Evolutionary conservation across 2,329 filamentous ascomycete species (phyloP).

Genomic region (Xylaria arbuscula): DNA sequence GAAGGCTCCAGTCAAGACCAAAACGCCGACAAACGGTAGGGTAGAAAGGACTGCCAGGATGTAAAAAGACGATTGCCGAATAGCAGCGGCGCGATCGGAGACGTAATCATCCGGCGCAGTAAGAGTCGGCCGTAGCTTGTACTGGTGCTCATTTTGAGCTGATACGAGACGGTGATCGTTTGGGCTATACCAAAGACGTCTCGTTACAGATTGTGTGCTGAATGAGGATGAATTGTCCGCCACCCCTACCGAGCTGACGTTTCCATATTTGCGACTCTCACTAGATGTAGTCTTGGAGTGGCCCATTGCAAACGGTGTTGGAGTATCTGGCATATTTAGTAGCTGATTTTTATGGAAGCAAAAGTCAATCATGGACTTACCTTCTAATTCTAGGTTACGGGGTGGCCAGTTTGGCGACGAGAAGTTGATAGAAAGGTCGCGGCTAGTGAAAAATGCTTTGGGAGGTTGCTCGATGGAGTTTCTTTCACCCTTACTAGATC

Average conservation of each 20-base stretch:
- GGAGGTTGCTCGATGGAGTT: conserved; percentile 29
- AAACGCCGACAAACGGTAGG: conserved; percentile 60
- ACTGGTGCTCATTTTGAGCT: conserved; percentile 1
- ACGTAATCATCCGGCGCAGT: conserved; percentile 37
- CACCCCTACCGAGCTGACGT: neutral
- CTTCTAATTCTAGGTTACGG: neutral
- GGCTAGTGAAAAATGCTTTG: conserved; percentile 22
- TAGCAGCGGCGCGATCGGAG: conserved; percentile 46
- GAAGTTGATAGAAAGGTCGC: conserved; percentile 33
- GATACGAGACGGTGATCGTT: neutral
- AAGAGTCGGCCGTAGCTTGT: conserved; percentile 14
- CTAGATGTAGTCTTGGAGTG: neutral
- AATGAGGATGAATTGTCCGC: neutral
- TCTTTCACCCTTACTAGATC: conserved; percentile 15
- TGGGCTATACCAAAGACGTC: neutral
- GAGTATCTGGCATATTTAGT: conserved; percentile 19
- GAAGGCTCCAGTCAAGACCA: conserved; percentile 59
- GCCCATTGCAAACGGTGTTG: conserved; percentile 8
- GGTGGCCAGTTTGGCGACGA: conserved; percentile 8
- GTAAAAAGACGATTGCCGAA: conserved; percentile 54
- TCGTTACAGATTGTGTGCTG: neutral
- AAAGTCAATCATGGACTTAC: conserved; percentile 9
- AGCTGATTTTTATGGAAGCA: neutral
- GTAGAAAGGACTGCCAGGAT: conserved; percentile 54
- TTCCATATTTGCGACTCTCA: neutral